Base-by-base conservation (phyloP, 441 rosid genomes). In the Breynia disticha region DNA sequence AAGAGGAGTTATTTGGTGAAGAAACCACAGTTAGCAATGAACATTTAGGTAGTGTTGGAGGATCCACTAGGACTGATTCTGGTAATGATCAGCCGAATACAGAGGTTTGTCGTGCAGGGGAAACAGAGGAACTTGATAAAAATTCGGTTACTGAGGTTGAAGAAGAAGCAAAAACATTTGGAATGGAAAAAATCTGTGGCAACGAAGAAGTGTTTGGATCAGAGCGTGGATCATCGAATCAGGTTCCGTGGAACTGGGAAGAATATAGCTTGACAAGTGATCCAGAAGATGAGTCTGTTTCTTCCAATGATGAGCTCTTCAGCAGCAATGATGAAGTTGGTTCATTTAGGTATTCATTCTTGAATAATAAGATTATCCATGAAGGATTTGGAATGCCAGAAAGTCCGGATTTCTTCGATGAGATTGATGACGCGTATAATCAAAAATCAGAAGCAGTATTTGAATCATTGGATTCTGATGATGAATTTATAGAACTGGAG, bases 401-500 rank as follows among this genome's bases (percentile, higher is more conserved):
- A 68, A 64, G 37, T 54, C 38, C 28, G 19, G 57, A 20, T 46
- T 44, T 13, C 11, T 7, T 22, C 0, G 42, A 50, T n/a, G 65
- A 22, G 18, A 60, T 32, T 21, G 39, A 22, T 45, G 52, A 9
- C 11, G 72, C 61, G 13, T 57, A 48, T 48, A 21, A 43, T 19
- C 60, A 56, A 35, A 67, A 66, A 10, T 13, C 19, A 9, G 71
- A 51, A 53, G 51, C 7, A 9, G 68, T 32, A 10, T 12, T 39
- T 32, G 46, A 50, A 46, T 50, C 41, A 41, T 53, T 19, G 21
- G 75, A 62, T 41, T 72, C 73, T n/a, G 79, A 77, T 43, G 84
- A 82, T 18, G 84, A 79, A 50, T 81, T 68, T 48, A 79, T 79
- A 49, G 85, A 78, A 69, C 53, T 80, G n/a, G 62, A 72, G 28